Base-by-base conservation (phyloP, 2,329 filamentous ascomycete genomes). In the Tolypocladium tropicale region DNA sequence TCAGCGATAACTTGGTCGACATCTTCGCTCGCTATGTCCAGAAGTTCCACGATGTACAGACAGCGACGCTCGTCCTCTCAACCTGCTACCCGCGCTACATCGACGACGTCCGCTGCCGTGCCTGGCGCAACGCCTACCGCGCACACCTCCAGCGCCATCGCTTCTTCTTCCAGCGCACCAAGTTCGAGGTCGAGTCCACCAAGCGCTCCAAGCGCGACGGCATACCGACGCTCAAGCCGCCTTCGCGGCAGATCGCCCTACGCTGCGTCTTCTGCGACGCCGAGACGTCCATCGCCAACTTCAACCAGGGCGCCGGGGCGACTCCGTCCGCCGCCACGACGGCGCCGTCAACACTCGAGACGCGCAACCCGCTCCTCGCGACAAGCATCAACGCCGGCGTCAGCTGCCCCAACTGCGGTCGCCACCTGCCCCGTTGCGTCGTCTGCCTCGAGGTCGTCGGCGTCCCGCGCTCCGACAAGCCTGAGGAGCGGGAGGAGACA, bases 41-140 rank as follows among this genome's bases (percentile, higher is more conserved):
- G 62, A 87, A 86, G 62, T 90, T 87, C 67, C 79, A 84, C 65
- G 89, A 93, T 68, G 78, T 89, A 28, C 90, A 95, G 71, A 91
- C 89, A 1, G 87, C 89, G 2, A 86, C 88, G 0, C 76, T 94
- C 2, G 81, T 90, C 58, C 81, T 89, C 56, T 86, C 86, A 14
- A 85, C 88, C 67, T 88, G 86, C 61, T 82, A 84, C 56, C 89
- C 89, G 0, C 79, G 84, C 10, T 93, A 90, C 69, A 84, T 93
- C 61, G 82, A 88, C 68, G 90, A 94, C 68, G 76, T 86, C 48
- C 85, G 90, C 60, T 90, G 86, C 72, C 77, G 79, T 11, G 83
- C 86, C 55, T 93, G 89, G 87, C 85, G 87, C 55, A 81, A 78
- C 61, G 78, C 79, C 37, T 91, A 93, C 67, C 81, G 85, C 56